Percentiles rank a stretch among this genome's conserved stretches.
These are phyloP conservation scores for Tilletiaria anomala DNA, from an alignment of 1,284 basidiomycete species.

Conservation along the genomic window DNA sequence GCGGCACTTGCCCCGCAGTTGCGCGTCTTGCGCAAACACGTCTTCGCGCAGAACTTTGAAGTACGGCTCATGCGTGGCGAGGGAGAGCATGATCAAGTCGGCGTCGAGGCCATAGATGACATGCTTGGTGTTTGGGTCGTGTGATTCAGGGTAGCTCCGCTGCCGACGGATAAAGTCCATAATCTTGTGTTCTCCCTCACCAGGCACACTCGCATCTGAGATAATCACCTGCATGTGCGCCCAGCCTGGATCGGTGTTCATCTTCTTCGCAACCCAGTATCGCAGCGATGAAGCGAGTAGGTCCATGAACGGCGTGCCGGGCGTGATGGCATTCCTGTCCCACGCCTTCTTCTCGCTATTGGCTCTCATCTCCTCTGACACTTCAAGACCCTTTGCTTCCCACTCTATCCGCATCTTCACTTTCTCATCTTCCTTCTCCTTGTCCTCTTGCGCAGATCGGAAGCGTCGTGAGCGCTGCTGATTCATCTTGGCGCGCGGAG, in stretches of 20 bases:
- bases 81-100: constrained; percentile 94
- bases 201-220: constrained; percentile 90
- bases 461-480: constrained; percentile 94
- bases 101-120: constrained; percentile 98
- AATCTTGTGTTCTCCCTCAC: constrained; percentile 99
- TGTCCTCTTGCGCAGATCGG: constrained; percentile 82
- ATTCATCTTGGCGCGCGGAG: constrained; percentile 98
- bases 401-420: constrained; percentile 68
- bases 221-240: constrained; percentile 69
- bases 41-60: constrained; percentile 96
- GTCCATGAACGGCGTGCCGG: constrained; percentile 95
- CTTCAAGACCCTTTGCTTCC: constrained; percentile 73
- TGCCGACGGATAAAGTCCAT: constrained; percentile 96
- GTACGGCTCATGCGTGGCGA: constrained; percentile 94
- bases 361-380: constrained; percentile 60
- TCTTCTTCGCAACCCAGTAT: constrained; percentile 92
- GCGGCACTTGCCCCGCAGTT: constrained; percentile 56
- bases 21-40: constrained; percentile 63
- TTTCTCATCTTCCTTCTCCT: constrained; percentile 75
- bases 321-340: constrained; percentile 98
- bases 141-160: constrained; percentile 58
- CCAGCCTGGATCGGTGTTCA: constrained; percentile 92
- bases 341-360: constrained; percentile 65
- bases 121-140: constrained; percentile 89
- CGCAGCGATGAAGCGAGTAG: constrained; percentile 72